These are phyloP conservation scores for Penicillium daleae DNA, from an alignment of 495 filamentous ascomycete species.

Conservation along the genomic window DNA sequence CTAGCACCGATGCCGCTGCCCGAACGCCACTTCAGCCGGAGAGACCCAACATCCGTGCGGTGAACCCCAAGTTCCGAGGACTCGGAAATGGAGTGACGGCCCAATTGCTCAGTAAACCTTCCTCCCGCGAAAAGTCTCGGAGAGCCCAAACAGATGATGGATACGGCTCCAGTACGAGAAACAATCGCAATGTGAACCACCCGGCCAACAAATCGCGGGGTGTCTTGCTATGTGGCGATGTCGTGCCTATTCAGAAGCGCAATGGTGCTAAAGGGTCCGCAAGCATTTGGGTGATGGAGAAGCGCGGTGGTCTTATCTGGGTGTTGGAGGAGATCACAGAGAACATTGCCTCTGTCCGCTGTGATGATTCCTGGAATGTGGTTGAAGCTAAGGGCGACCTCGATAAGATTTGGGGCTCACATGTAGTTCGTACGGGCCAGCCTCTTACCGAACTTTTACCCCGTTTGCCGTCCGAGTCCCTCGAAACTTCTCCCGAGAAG, in stretches of 20 bases:
- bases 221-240: conserved; percentile 92
- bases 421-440: conserved; percentile 64
- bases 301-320: conserved; percentile 91
- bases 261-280: conserved; percentile 90
- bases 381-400: conserved; percentile 67
- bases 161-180: conserved; percentile 66
- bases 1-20: conserved; percentile 52
- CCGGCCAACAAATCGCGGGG: conserved; percentile 78
- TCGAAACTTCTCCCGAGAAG: conserved; percentile 63
- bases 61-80: conserved; percentile 56
- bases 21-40: conserved; percentile 41
- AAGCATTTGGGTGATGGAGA: conserved; percentile 98
- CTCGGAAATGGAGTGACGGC: conserved; percentile 83
- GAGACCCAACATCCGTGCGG: conserved; percentile 42
- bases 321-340: conserved; percentile 97
- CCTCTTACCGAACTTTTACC: conserved; percentile 78
- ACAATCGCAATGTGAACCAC: conserved; percentile 55
- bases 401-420: conserved; percentile 79
- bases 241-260: conserved; percentile 93
- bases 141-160: conserved; percentile 77
- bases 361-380: conserved; percentile 75
- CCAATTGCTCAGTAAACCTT: conserved; percentile 82
- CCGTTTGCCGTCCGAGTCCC: conserved; percentile 72
- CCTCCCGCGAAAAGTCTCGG: conserved; percentile 65
- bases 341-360: conserved; percentile 74